A percentile compares a stretch with the other conserved stretches of the same genome.
Conservation (phyloP, 495 filamentous ascomycete genomes). For the Parathielavia appendiculata region DNA sequence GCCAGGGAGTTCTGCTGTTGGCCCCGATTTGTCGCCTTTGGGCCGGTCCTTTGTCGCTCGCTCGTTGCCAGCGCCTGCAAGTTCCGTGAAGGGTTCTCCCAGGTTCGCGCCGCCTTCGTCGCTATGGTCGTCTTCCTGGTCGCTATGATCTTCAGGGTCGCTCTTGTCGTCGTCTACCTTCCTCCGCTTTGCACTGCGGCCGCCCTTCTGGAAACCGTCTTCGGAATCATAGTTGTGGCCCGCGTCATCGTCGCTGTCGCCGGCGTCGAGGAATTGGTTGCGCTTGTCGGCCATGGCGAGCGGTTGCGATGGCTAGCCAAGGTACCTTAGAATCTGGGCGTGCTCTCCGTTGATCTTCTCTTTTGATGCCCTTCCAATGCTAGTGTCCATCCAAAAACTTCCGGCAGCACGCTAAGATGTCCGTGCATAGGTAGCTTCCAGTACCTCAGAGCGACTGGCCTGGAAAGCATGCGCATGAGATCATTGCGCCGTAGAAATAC, state of each 20-base stretch:
- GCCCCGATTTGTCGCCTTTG: conserved; percentile 18
- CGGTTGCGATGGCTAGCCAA: not conserved
- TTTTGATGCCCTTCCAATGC: not conserved
- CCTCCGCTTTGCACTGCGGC: conserved; percentile 60
- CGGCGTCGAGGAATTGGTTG: conserved; percentile 71
- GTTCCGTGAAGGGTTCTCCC: not conserved
- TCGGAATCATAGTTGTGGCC: conserved; percentile 66
- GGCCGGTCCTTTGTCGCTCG: conserved; percentile 25
- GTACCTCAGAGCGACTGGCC: not conserved
- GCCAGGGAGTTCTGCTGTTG: conserved; percentile 38
- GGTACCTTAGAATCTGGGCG: not conserved
- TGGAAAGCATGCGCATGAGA: not conserved
- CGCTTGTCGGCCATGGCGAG: conserved; percentile 59
- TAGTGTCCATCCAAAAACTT: conserved; percentile 3
- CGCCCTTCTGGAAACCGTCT: conserved; percentile 60
- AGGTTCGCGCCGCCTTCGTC: conserved; percentile 10
- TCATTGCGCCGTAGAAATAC: too few species aligned
- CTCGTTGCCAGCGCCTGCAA: not conserved
- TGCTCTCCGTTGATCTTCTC: too few species aligned
- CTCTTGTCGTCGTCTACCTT: conserved; percentile 47
- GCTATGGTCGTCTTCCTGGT: conserved; percentile 27
- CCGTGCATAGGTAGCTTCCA: not conserved
- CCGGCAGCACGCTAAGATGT: not conserved
- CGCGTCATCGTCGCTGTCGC: conserved; percentile 61
- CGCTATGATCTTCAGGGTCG: conserved; percentile 31